phyloP scores from a whole-genome alignment of 2,329 filamentous ascomycete species.

The Epichloe uncinata region DNA sequence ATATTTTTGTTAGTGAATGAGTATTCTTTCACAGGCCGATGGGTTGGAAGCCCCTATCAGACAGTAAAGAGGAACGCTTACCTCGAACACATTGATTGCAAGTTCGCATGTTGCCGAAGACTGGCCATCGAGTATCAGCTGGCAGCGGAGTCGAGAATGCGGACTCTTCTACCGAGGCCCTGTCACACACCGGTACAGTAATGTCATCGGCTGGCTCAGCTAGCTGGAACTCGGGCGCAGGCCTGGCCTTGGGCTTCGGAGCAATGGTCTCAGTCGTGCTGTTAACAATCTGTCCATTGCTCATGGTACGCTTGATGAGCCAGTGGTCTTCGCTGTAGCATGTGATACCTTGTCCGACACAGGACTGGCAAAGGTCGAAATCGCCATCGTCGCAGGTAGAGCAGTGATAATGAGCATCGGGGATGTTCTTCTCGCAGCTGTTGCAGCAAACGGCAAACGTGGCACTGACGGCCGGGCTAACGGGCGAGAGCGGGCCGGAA shows the following conservation, averaged over 20 bases:
- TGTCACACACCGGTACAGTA: neutral
- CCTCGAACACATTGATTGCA: slow-evolving; percentile 51
- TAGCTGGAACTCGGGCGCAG: slow-evolving; percentile 6
- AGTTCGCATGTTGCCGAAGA: slow-evolving; percentile 38
- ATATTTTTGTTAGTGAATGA: neutral
- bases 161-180: neutral
- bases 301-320: slow-evolving; percentile 82
- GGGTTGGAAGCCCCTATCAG: neutral
- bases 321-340: slow-evolving; percentile 75
- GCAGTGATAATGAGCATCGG: slow-evolving; percentile 85
- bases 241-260: slow-evolving; percentile 39
- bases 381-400: slow-evolving; percentile 86
- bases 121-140: slow-evolving; percentile 3
- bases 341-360: slow-evolving; percentile 60
- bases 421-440: slow-evolving; percentile 65
- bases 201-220: neutral
- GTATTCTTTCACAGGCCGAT: slow-evolving; percentile 5
- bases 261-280: slow-evolving; percentile 74
- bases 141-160: neutral
- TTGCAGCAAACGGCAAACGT: slow-evolving; percentile 87
- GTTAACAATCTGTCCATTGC: slow-evolving; percentile 64
- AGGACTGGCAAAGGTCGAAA: slow-evolving; percentile 79
- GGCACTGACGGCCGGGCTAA: neutral
- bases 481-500: neutral
- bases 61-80: slow-evolving; percentile 7